phyloP scores from a whole-genome alignment of 2,329 filamentous ascomycete genomes.

The Monosporascus sp. region DNA sequence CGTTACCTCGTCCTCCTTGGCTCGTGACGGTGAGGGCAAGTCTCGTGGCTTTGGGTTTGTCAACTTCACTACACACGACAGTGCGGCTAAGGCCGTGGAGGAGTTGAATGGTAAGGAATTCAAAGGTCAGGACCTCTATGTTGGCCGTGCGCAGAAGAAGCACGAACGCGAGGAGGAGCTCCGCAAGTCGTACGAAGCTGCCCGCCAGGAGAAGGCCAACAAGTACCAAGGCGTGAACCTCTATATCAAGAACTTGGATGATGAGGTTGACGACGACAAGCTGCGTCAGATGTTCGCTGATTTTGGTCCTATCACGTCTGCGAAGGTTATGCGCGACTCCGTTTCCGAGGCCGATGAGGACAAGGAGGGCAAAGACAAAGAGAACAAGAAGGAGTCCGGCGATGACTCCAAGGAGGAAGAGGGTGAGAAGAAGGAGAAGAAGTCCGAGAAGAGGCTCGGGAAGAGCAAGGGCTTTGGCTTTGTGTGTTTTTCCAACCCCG shows the following conservation, averaged over 20 bases:
- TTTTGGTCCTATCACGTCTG: slow-evolving; percentile 93
- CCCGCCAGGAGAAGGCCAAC: slow-evolving; percentile 94
- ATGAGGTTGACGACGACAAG: slow-evolving; percentile 97
- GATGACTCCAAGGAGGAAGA: slow-evolving; percentile 48
- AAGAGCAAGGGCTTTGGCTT: slow-evolving; percentile 99
- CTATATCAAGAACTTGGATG: slow-evolving; percentile 98
- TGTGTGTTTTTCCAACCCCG: slow-evolving; percentile 99
- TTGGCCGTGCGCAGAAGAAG: slow-evolving; percentile 99
- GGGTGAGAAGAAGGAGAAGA: slow-evolving; percentile 57
- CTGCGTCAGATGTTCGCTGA: slow-evolving; percentile 87
- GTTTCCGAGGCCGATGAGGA: slow-evolving; percentile 50
- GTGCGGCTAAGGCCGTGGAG: slow-evolving; percentile 80
- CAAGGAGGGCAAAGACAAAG: slow-evolving; percentile 47
- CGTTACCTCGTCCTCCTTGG: slow-evolving; percentile 92
- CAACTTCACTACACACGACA: slow-evolving; percentile 90
- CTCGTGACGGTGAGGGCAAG: slow-evolving; percentile 84
- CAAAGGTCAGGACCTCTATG: slow-evolving; percentile 92
- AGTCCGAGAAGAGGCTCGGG: slow-evolving; percentile 66
- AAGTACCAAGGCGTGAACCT: slow-evolving; percentile 99
- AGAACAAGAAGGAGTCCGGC: slow-evolving; percentile 43
- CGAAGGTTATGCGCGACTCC: slow-evolving; percentile 97
- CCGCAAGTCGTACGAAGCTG: slow-evolving; percentile 96
- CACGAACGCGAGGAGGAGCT: slow-evolving; percentile 99
- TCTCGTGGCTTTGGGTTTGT: slow-evolving; percentile 95
- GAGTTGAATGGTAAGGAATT: slow-evolving; percentile 89